A percentile compares a stretch with the other conserved stretches of the same genome.
Evolutionary conservation across 1,284 basidiomycete species (phyloP).

Genomic region (Tylopilus orsonianus): DNA sequence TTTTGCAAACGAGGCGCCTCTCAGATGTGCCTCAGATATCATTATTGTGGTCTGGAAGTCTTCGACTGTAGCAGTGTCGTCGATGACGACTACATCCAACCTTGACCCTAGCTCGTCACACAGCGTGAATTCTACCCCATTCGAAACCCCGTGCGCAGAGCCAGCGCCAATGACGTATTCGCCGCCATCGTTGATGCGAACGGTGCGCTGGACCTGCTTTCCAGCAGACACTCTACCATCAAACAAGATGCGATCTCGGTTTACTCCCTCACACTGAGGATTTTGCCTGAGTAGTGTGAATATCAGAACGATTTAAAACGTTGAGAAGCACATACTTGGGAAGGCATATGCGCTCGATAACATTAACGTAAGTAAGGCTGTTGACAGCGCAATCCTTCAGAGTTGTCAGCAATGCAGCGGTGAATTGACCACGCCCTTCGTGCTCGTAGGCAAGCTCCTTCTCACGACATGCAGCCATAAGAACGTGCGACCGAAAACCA

Average conservation of each 20-base stretch:
- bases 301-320: neutral
- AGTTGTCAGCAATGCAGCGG: slow-evolving; percentile 13
- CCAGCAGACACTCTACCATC: slow-evolving; percentile 4
- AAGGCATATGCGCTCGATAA: slow-evolving; percentile 7
- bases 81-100: neutral
- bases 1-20: slow-evolving; percentile 8
- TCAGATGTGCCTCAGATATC: neutral
- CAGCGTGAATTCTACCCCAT: slow-evolving; percentile 15
- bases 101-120: slow-evolving; percentile 2
- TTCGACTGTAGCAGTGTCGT: slow-evolving; percentile 6
- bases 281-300: slow-evolving; percentile 9
- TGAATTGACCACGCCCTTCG: slow-evolving; percentile 14
- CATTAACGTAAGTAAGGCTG: slow-evolving; percentile 15
- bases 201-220: slow-evolving; percentile 1
- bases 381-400: slow-evolving; percentile 4
- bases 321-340: slow-evolving; percentile 2
- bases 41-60: slow-evolving; percentile 19
- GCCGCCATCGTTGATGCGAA: neutral
- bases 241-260: slow-evolving; percentile 21
- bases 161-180: slow-evolving; percentile 17
- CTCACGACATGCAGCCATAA: slow-evolving; percentile 54
- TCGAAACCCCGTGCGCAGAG: slow-evolving; percentile 16
- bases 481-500: slow-evolving; percentile 42
- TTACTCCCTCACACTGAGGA: slow-evolving; percentile 20
- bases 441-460: slow-evolving; percentile 32